A percentile compares a stretch with the other conserved stretches of the same genome.
Conservation (phyloP, 345 rosid genomes). For the Barbarea vulgaris region DNA sequence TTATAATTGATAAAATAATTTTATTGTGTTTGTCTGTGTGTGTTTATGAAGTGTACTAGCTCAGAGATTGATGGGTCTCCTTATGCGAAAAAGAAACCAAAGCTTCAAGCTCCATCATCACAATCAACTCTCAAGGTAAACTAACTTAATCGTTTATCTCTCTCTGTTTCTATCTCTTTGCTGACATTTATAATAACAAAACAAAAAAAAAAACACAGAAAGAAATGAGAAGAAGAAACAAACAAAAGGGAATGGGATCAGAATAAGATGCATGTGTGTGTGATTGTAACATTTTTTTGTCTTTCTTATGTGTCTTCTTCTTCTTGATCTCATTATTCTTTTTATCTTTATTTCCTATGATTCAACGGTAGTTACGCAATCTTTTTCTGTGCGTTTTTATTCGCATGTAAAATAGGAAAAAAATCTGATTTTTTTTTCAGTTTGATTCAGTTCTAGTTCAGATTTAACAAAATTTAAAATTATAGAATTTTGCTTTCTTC, state of each 20-base stretch:
- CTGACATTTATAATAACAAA: conserved; percentile 34
- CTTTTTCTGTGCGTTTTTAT: conserved; percentile 10
- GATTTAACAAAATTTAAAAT: not conserved
- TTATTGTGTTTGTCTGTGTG: not conserved
- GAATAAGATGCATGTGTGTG: conserved; percentile 44
- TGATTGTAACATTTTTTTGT: conserved; percentile 51
- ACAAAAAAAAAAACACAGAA: conserved; percentile 33
- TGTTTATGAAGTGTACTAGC: conserved; percentile 64
- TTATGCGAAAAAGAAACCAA: conserved; percentile 68
- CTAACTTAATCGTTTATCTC: not conserved
- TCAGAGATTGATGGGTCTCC: conserved; percentile 58
- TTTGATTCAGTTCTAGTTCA: conserved; percentile 26
- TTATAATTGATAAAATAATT: no score
- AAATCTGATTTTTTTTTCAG: conserved; percentile 20
- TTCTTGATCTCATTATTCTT: conserved; percentile 51
- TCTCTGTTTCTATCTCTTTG: conserved; percentile 28
- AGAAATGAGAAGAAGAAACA: conserved; percentile 25
- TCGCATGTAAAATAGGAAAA: not conserved
- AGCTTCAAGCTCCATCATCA: conserved; percentile 61
- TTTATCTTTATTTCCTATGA: conserved; percentile 39
- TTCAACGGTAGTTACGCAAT: conserved; percentile 36
- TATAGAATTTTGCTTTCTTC: not conserved
- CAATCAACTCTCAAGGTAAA: conserved; percentile 77
- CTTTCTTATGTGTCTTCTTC: conserved; percentile 79
- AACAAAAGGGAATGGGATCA: conserved; percentile 42